Conservation (phyloP, 2,329 filamentous ascomycete species). For the Fusarium nelsonii region DNA sequence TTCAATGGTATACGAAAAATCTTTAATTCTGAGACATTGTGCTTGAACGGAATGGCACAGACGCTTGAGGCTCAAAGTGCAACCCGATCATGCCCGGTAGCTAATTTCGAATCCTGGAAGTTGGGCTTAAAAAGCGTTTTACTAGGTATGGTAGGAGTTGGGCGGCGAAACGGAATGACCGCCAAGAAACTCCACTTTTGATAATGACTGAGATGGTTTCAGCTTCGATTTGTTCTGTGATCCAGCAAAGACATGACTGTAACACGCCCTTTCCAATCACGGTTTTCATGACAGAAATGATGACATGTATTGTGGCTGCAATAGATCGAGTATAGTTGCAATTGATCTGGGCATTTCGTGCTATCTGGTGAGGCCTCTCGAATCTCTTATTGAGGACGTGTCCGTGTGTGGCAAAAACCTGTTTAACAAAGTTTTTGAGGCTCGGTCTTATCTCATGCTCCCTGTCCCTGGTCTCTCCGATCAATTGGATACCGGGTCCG, state of each 20-base stretch:
- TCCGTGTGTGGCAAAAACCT: slow-evolving; percentile 23
- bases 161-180: slow-evolving; percentile 36
- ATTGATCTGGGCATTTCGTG: not conserved
- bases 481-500: slow-evolving; percentile 35
- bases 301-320: not conserved
- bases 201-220: slow-evolving; percentile 5
- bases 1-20: not conserved
- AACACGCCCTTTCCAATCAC: too few relatives aligned
- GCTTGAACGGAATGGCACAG: slow-evolving; percentile 10
- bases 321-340: not conserved
- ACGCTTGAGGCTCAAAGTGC: slow-evolving; percentile 16
- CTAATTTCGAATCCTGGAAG: slow-evolving; percentile 31
- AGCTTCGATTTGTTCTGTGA: not conserved
- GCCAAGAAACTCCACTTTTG: slow-evolving; percentile 27
- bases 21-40: slow-evolving; percentile 5
- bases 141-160: slow-evolving; percentile 9
- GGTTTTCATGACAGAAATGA: not conserved
- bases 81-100: slow-evolving; percentile 27
- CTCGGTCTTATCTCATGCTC: slow-evolving; percentile 44
- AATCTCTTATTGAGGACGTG: slow-evolving; percentile 13
- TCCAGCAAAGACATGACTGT: too few relatives aligned
- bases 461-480: slow-evolving; percentile 18
- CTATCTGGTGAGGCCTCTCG: slow-evolving; percentile 28
- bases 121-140: slow-evolving; percentile 15
- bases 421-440: slow-evolving; percentile 36